Base-by-base conservation (phyloP, 2,329 filamentous ascomycete genomes). In the Biscogniauxia mediterranea region DNA sequence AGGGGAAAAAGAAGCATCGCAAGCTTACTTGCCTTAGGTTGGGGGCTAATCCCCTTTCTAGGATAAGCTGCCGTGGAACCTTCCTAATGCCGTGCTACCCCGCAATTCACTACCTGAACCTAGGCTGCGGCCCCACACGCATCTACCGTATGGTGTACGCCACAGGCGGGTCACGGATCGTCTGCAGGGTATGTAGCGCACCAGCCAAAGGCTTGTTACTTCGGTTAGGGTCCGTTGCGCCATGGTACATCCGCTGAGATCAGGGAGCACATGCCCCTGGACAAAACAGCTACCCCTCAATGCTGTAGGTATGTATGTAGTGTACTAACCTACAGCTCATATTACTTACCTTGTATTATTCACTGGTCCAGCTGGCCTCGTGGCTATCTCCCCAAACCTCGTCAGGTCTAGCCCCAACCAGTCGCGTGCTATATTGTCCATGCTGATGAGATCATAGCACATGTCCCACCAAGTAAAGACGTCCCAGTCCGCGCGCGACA, bases 71-170 rank as follows among this genome's bases (percentile, higher is more conserved):
- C 38, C 17, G 38, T 46, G 38, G 38, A 13, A 11, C 38, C 28
- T 9, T 60, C 62, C 11, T 8, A 9, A 67, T 66, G 66, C 62
- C 62, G 66, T 68, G 55, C 59, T 66, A 68, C 66, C 66, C 64
- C 66, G 66, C 66, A 66, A 66, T 63, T 55, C 64, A 66, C 61
- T 46, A 17, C 38, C 38, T 46, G 38, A 46, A n/a, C 38, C 38
- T n/a, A 46, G 17, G 38, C 38, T 11, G 38, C 38, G 38, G 15
- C 38, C 38, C 38, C 38, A n/a, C 38, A 46, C 11, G 6, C 38
- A 46, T 46, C 38, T 46, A 46, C 38, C 38, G 38, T 46, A n/a
- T n/a, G 28, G 17, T 46, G 38, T 46, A 46, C 38, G 38, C 38
- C 38, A 46, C 38, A 4, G 38, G 38, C 38, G 38, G 38, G 38